Percentiles rank a stretch among this genome's conserved stretches.
phyloP scores from a whole-genome alignment of 2,329 filamentous ascomycete species.

The Hypoxylon sp. region DNA sequence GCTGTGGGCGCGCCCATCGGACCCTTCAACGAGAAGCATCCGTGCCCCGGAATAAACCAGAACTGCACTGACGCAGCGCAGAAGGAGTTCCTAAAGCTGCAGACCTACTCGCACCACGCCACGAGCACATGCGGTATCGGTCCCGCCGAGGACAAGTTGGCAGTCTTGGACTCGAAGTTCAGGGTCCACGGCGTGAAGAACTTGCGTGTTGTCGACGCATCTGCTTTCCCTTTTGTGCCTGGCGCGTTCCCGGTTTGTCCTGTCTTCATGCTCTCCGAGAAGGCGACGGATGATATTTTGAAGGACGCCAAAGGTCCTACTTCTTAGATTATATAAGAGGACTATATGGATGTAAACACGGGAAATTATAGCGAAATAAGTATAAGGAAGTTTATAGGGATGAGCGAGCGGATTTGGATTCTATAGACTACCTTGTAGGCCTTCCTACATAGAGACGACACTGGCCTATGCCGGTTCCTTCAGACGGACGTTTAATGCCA shows the following conservation, averaged over 20 bases:
- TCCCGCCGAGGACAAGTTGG: slow-evolving; percentile 62
- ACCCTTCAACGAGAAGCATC: slow-evolving; percentile 49
- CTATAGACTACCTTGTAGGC: neutral
- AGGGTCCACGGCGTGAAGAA: slow-evolving; percentile 65
- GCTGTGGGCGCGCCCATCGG: slow-evolving; percentile 43
- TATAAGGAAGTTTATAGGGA: neutral
- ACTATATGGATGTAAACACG: neutral
- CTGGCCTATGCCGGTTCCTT: neutral
- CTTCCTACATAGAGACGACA: neutral
- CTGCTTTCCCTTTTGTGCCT: slow-evolving; percentile 62
- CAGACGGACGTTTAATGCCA: neutral
- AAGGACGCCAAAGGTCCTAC: slow-evolving; percentile 24
- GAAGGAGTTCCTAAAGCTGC: slow-evolving; percentile 51
- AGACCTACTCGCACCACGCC: slow-evolving; percentile 69
- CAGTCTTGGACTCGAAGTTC: slow-evolving; percentile 67
- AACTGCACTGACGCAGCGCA: slow-evolving; percentile 55
- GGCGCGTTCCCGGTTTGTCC: slow-evolving; percentile 62
- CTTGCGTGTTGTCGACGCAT: slow-evolving; percentile 69
- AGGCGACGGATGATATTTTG: slow-evolving; percentile 68
- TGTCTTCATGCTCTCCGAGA: slow-evolving; percentile 69
- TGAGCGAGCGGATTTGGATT: neutral
- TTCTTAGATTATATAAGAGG: slow-evolving; percentile 11
- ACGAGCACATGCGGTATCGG: slow-evolving; percentile 68
- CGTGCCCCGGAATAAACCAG: slow-evolving; percentile 48
- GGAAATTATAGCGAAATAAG: slow-evolving; percentile 1